These are phyloP conservation scores for Neoarthrinium moseri DNA, from an alignment of 2,329 filamentous ascomycete genomes.

Conservation along the genomic window DNA sequence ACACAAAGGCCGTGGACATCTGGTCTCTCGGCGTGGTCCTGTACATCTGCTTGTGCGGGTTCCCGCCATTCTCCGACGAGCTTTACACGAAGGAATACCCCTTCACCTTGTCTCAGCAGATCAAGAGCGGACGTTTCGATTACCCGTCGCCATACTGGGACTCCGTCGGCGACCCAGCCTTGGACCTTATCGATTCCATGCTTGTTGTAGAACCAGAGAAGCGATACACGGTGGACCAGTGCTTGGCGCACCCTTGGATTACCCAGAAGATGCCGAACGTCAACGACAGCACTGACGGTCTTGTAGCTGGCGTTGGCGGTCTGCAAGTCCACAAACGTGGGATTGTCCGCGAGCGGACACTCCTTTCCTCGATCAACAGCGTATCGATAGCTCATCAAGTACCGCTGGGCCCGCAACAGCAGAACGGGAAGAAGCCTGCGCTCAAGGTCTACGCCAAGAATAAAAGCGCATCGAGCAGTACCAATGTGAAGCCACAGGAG, in stretches of 20 bases:
- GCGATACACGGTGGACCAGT: constrained; percentile 86
- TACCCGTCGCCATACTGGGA: constrained; percentile 98
- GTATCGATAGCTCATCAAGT: constrained; percentile 55
- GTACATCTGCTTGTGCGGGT: constrained; percentile 94
- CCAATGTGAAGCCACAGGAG: constrained; percentile 51
- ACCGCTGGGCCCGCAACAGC: constrained; percentile 55
- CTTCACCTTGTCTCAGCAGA: constrained; percentile 84
- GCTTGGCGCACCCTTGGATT: constrained; percentile 88
- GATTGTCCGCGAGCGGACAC: constrained; percentile 75
- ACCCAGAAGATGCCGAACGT: constrained; percentile 59
- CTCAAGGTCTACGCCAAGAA: constrained; percentile 80
- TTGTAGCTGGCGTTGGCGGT: constrained; percentile 80
- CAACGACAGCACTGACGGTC: constrained; percentile 86
- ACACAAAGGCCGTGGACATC: constrained; percentile 91
- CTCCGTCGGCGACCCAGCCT: constrained; percentile 77
- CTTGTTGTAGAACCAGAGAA: constrained; percentile 81
- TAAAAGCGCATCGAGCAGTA: constrained; percentile 42
- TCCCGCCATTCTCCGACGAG: constrained; percentile 94
- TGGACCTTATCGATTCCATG: constrained; percentile 95
- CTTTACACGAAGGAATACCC: constrained; percentile 79
- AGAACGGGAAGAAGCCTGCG: constrained; percentile 54
- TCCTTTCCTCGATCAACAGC: constrained; percentile 80
- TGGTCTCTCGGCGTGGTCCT: constrained; percentile 94
- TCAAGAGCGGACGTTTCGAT: constrained; percentile 83
- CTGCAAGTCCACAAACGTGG: constrained; percentile 85